Conservation (phyloP, 345 rosid genomes). For the Nasturtium officinale region DNA sequence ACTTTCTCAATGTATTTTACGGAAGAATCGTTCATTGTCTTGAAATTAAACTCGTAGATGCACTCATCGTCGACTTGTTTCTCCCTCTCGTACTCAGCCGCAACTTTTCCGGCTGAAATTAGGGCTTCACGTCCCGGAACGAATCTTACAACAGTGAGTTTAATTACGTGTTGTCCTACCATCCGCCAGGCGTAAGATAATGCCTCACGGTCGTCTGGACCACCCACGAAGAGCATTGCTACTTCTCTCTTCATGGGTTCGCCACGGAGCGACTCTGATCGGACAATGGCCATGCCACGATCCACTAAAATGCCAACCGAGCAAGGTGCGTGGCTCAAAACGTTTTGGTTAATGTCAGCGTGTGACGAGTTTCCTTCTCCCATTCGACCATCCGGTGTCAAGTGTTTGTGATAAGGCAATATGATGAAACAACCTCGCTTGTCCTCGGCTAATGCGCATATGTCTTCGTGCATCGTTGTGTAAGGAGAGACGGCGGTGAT, state of each 20-base stretch:
- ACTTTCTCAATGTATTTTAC: constrained; percentile 46
- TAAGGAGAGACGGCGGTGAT: constrained; percentile 63
- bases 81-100: constrained; percentile 40
- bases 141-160: constrained; percentile 50
- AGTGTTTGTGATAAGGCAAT: constrained; percentile 59
- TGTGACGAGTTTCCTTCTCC: constrained; percentile 51
- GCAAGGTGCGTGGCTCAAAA: constrained; percentile 61
- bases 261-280: constrained; percentile 35
- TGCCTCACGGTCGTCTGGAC: constrained; percentile 66
- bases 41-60: constrained; percentile 55
- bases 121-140: constrained; percentile 41
- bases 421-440: constrained; percentile 54
- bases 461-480: constrained; percentile 65
- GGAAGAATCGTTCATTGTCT: constrained; percentile 40
- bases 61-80: constrained; percentile 49
- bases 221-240: constrained; percentile 51
- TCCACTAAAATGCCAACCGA: constrained; percentile 69
- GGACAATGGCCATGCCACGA: constrained; percentile 52
- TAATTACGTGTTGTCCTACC: constrained; percentile 67
- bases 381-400: constrained; percentile 42
- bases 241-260: constrained; percentile 39
- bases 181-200: constrained; percentile 60
- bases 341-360: constrained; percentile 52
- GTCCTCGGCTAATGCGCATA: constrained; percentile 64
- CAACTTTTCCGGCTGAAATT: constrained; percentile 27